A percentile compares a stretch with the other conserved stretches of the same genome.
These are phyloP conservation scores for Buddleja alternifolia DNA, from an alignment of 257 asterid genomes.

Conservation along the genomic window DNA sequence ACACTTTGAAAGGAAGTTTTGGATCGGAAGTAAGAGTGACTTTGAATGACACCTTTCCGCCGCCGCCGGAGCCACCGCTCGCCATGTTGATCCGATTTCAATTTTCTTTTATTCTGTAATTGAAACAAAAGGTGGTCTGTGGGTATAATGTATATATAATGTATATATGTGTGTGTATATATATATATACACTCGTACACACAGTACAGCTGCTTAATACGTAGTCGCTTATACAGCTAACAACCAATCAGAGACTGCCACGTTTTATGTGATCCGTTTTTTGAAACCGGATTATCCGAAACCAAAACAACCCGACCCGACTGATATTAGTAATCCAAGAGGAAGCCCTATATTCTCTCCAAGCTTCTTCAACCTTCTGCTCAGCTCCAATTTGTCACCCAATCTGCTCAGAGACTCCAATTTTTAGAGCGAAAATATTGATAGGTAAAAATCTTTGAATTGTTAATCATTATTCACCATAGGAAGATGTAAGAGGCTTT, in stretches of 20 bases:
- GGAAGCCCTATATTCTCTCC: slow-evolving; percentile 26
- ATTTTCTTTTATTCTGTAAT: neutral
- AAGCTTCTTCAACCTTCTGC: slow-evolving; percentile 25
- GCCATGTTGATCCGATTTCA: slow-evolving; percentile 48
- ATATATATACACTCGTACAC: neutral
- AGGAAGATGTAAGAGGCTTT: neutral
- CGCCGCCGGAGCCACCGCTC: slow-evolving; percentile 54
- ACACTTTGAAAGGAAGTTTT: slow-evolving; percentile 98
- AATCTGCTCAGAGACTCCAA: neutral
- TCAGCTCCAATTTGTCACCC: slow-evolving; percentile 30
- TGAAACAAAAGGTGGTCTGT: neutral
- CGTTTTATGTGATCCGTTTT: neutral
- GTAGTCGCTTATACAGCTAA: neutral
- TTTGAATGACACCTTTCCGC: neutral
- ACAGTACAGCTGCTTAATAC: slow-evolving; percentile 7
- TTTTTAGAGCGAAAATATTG: neutral
- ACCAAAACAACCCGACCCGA: slow-evolving; percentile 19
- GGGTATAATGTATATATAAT: too few species aligned
- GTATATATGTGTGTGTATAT: too few species aligned
- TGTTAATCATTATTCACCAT: neutral
- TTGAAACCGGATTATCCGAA: neutral
- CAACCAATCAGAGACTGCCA: neutral
- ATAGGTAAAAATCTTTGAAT: slow-evolving; percentile 23
- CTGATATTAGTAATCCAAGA: neutral
- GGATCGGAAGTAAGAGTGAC: slow-evolving; percentile 97